Conservation (phyloP, 2,329 filamentous ascomycete genomes). For the Helotiales sp. region DNA sequence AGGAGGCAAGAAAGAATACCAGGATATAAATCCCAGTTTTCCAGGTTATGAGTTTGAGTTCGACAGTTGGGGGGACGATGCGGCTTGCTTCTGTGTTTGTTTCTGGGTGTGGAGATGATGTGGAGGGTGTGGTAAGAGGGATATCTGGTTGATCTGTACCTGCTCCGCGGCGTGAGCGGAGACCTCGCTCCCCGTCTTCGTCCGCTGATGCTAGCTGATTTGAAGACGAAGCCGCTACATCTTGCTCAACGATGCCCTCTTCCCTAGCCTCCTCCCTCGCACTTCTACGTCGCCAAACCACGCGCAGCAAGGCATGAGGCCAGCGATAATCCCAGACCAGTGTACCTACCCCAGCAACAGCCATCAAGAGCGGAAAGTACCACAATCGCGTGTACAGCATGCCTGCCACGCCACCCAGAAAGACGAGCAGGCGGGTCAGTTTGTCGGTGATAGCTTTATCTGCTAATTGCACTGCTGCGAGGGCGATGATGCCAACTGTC, state of each 20-base stretch:
- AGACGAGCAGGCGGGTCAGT: constrained; percentile 66
- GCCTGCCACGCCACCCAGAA: constrained; percentile 66
- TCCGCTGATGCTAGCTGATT: not conserved
- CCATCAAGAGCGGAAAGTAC: constrained; percentile 74
- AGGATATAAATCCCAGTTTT: constrained; percentile 18
- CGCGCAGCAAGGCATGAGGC: constrained; percentile 44
- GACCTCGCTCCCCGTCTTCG: not conserved
- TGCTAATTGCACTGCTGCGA: constrained; percentile 71
- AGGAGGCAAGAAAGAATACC: constrained; percentile 57
- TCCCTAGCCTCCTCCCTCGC: not conserved
- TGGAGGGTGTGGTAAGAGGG: not conserved
- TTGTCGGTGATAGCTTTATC: constrained; percentile 71
- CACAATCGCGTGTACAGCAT: constrained; percentile 74
- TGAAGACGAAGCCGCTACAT: not conserved
- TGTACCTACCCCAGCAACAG: constrained; percentile 56
- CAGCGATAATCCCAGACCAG: constrained; percentile 61
- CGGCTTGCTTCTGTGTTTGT: constrained; percentile 8
- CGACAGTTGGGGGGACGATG: constrained; percentile 6
- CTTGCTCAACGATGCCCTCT: not conserved
- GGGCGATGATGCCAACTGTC: constrained; percentile 73
- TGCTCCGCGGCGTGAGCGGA: not conserved
- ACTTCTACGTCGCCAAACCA: not conserved
- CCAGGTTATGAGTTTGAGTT: constrained; percentile 18
- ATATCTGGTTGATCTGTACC: not conserved
- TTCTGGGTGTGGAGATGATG: too few relatives aligned